Percentiles rank a stretch among this genome's conserved stretches.
Conservation (phyloP, 2,329 filamentous ascomycete species). For the Stemphylium vesicarium region DNA sequence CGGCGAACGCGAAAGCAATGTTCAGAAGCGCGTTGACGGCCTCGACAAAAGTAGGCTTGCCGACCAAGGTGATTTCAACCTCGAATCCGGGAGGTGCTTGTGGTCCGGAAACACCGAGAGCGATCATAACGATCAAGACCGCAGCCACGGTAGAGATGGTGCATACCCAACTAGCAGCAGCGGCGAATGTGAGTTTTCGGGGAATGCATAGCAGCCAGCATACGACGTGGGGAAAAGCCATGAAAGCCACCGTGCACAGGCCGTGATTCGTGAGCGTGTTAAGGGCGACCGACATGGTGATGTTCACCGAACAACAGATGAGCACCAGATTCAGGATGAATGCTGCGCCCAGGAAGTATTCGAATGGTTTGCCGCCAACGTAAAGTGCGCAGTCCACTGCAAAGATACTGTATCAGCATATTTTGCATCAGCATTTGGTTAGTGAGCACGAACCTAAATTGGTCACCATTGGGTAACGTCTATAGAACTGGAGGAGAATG, state of each 20-base stretch:
- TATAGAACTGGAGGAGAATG: conserved; percentile 36
- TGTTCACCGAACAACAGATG: conserved; percentile 39
- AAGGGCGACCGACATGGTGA: conserved; percentile 63
- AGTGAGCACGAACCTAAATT: conserved; percentile 15
- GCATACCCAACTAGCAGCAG: conserved; percentile 65
- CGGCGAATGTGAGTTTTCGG: conserved; percentile 66
- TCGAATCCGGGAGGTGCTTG: conserved; percentile 41
- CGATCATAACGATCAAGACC: conserved; percentile 72
- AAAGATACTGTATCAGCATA: too few species aligned
- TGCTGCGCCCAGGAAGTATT: conserved; percentile 31
- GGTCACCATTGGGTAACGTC: conserved; percentile 36
- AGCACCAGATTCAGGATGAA: conserved; percentile 37
- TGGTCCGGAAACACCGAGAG: conserved; percentile 61
- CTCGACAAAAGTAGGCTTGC: conserved; percentile 37
- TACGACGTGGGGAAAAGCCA: conserved; percentile 64
- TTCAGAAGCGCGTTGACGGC: conserved; percentile 53
- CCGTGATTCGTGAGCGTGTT: conserved; percentile 67
- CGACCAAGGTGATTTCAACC: conserved; percentile 27
- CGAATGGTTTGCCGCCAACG: conserved; percentile 36
- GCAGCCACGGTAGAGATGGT: conserved; percentile 65
- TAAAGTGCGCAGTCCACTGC: conserved; percentile 36
- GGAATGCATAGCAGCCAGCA: conserved; percentile 67
- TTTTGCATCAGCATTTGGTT: too few species aligned
- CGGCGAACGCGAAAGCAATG: conserved; percentile 72
- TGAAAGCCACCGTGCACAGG: conserved; percentile 69